Conservation (phyloP, 768 basidiomycete species). For the Agaricus blazei region DNA sequence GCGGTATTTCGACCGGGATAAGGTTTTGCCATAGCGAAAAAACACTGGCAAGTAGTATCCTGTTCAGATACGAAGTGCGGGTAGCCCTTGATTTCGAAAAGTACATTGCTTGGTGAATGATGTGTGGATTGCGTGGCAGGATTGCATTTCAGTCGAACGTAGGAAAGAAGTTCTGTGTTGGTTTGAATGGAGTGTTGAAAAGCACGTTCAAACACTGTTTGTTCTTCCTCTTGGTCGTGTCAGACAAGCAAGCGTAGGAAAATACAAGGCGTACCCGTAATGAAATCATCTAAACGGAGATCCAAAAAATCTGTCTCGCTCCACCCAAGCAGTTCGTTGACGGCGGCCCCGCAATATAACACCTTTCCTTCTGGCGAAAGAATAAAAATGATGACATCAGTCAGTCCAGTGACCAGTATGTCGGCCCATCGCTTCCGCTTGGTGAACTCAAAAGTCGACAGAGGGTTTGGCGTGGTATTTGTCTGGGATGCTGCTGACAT, state of each 20-base stretch:
- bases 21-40: conserved; percentile 73
- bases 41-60: conserved; percentile 43
- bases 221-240: conserved; percentile 48
- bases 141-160: conserved; percentile 56
- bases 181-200: conserved; percentile 54
- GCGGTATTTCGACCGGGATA: conserved; percentile 71
- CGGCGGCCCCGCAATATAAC: conserved; percentile 63
- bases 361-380: conserved; percentile 60
- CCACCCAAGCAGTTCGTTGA: conserved; percentile 77
- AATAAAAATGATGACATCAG: conserved; percentile 66
- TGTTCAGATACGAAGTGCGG: conserved; percentile 42
- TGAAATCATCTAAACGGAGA: conserved; percentile 54
- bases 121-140: conserved; percentile 17
- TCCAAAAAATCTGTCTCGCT: conserved; percentile 68
- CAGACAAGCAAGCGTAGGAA: conserved; percentile 8
- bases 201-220: conserved; percentile 43
- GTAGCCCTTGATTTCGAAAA: conserved; percentile 70
- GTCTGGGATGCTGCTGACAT: conserved; percentile 12
- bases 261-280: conserved; percentile 45
- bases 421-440: conserved; percentile 87
- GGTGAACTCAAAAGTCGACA: conserved; percentile 68
- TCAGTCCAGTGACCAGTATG: conserved; percentile 68
- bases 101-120: conserved; percentile 36
- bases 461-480: conserved; percentile 17
- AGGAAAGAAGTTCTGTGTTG: conserved; percentile 47